Evolutionary conservation across 139 green algal genomes (phyloP).

Genomic region (Yamagishiella unicocca): DNA sequence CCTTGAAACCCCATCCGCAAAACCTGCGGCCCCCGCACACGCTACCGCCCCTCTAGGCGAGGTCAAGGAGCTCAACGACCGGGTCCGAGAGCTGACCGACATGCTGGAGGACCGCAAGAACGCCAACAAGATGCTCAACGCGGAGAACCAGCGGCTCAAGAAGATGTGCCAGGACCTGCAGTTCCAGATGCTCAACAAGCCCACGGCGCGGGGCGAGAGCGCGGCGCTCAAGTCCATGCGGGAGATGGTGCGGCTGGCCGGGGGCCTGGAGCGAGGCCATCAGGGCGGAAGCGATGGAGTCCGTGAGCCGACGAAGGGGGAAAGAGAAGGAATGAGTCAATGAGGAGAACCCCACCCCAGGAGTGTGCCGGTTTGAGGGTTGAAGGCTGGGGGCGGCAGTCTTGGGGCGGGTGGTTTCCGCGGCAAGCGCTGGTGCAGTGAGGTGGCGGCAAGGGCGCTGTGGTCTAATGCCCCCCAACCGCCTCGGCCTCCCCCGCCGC

Average conservation of each 20-base stretch:
- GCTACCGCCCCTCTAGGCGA: background rate
- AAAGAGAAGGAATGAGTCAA: too few relatives aligned
- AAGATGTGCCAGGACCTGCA: constrained; percentile 36
- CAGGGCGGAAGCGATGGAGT: too few relatives aligned
- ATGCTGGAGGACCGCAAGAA: constrained; percentile 50
- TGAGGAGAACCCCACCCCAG: too few relatives aligned
- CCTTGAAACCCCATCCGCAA: too few relatives aligned
- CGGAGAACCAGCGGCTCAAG: constrained; percentile 40
- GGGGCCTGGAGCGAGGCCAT: background rate
- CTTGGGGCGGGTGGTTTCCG: too few relatives aligned
- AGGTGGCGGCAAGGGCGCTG: too few relatives aligned
- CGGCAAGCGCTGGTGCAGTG: too few relatives aligned
- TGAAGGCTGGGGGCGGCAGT: too few relatives aligned
- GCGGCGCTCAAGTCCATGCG: constrained; percentile 42
- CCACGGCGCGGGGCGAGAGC: constrained; percentile 30
- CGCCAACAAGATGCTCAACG: constrained; percentile 31
- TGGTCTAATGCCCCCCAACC: too few relatives aligned
- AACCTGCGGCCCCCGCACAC: background rate
- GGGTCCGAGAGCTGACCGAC: constrained; percentile 43
- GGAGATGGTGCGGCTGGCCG: constrained; percentile 17
- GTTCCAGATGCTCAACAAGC: constrained; percentile 42
- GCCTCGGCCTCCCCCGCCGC: background rate
- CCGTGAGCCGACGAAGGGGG: too few relatives aligned
- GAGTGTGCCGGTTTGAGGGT: too few relatives aligned
- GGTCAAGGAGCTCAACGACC: constrained; percentile 3